A percentile compares a stretch with the other conserved stretches of the same genome.
Evolutionary conservation across 257 asterid genomes (phyloP).

Genomic region (Schizonepeta tenuifolia): DNA sequence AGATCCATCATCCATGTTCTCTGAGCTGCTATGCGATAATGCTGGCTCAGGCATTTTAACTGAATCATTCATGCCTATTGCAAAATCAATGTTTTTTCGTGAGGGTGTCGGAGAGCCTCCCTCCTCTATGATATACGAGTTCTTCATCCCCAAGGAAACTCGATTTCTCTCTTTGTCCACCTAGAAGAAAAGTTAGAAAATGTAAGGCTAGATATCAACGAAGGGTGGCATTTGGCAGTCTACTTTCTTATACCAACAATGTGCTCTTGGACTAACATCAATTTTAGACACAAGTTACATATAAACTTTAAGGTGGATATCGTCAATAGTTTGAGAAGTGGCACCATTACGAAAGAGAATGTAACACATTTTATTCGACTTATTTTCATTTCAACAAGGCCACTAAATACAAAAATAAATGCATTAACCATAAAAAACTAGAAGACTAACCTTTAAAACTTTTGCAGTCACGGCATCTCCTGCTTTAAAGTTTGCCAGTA

Average conservation of each 20-base stretch:
- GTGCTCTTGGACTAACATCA: slow-evolving; percentile 25
- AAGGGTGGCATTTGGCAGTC: background rate
- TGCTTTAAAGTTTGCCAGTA: slow-evolving; percentile 58
- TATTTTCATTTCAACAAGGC: background rate
- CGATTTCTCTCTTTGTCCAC: slow-evolving; percentile 89
- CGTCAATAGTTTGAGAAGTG: slow-evolving; percentile 13
- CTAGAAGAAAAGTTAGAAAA: slow-evolving; percentile 41
- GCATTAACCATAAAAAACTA: background rate
- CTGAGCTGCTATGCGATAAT: slow-evolving; percentile 39
- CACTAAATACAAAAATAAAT: background rate
- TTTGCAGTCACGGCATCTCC: slow-evolving; percentile 78
- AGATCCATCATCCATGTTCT: slow-evolving; percentile 33
- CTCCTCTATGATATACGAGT: slow-evolving; percentile 60
- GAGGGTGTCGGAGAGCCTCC: slow-evolving; percentile 40
- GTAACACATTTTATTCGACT: slow-evolving; percentile 5
- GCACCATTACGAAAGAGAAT: background rate
- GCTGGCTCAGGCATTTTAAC: slow-evolving; percentile 36
- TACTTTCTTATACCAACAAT: background rate
- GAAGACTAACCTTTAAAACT: slow-evolving; percentile 77
- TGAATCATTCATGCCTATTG: slow-evolving; percentile 39
- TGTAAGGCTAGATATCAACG: slow-evolving; percentile 1
- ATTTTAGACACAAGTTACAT: background rate
- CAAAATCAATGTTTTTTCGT: slow-evolving; percentile 31
- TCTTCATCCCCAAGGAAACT: slow-evolving; percentile 91
- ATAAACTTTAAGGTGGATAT: slow-evolving; percentile 7